Conservation (phyloP, 2,329 filamentous ascomycete species). For the Trichoderma harzianum region DNA sequence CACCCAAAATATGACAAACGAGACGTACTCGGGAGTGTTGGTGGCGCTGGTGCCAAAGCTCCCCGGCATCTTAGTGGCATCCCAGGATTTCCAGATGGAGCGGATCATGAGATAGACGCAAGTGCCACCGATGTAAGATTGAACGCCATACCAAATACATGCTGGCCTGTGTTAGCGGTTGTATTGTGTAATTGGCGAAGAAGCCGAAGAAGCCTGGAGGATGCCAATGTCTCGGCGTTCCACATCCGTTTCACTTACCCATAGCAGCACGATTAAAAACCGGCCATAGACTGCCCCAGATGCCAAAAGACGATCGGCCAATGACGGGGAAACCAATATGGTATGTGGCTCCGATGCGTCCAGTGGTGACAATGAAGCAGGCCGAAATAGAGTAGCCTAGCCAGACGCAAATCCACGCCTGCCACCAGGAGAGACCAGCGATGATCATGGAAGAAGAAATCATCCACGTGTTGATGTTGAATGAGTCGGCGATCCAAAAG, state of each 20-base stretch:
- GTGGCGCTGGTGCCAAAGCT: conserved; percentile 63
- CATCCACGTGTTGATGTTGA: conserved; percentile 95
- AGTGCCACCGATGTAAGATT: conserved; percentile 77
- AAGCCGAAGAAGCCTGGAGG: not conserved
- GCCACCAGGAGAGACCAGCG: conserved; percentile 82
- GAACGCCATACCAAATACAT: conserved; percentile 85
- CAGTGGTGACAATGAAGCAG: conserved; percentile 71
- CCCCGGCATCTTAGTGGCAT: conserved; percentile 60
- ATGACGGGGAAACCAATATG: conserved; percentile 88
- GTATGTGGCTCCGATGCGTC: conserved; percentile 80
- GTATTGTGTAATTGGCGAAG: not conserved
- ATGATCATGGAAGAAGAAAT: conserved; percentile 81
- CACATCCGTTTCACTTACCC: conserved; percentile 37
- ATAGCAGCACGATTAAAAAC: conserved; percentile 86
- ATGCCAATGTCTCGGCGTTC: not conserved
- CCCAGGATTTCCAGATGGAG: conserved; percentile 72
- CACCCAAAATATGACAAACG: conserved; percentile 86
- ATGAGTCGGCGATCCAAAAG: conserved; percentile 82
- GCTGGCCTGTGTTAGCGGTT: conserved; percentile 39
- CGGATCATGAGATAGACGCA: conserved; percentile 89
- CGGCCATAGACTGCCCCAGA: conserved; percentile 87
- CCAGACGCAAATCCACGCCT: conserved; percentile 86
- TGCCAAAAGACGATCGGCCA: conserved; percentile 74
- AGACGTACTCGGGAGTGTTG: conserved; percentile 69
- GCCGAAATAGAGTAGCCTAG: conserved; percentile 77